phyloP scores from a whole-genome alignment of 2,329 filamentous ascomycete species.

The Bipolaris cookei region DNA sequence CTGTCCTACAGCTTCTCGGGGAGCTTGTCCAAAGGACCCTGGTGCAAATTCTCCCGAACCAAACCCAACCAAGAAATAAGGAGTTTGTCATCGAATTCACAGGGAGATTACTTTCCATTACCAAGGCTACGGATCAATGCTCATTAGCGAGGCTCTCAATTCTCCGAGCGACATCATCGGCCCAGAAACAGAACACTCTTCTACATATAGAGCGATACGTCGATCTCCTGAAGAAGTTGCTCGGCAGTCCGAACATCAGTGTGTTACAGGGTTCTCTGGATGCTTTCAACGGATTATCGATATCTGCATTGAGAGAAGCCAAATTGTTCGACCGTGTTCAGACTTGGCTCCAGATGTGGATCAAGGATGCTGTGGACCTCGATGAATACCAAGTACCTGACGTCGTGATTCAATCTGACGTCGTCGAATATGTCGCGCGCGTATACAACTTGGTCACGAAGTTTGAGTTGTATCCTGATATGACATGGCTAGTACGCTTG shows the following conservation, averaged over 20 bases:
- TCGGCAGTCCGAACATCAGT: constrained; percentile 20
- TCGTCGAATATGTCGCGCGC: constrained; percentile 28
- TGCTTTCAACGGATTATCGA: constrained; percentile 38
- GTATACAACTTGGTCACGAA: constrained; percentile 31
- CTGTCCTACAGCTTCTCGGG: constrained; percentile 32
- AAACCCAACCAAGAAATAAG: constrained; percentile 43
- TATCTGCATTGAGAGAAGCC: constrained; percentile 23
- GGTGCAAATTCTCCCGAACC: constrained; percentile 41
- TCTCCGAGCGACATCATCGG: constrained; percentile 33
- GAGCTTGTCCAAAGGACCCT: constrained; percentile 36
- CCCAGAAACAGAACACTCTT: constrained; percentile 30
- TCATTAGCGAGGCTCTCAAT: constrained; percentile 34
- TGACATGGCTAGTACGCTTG: constrained; percentile 30
- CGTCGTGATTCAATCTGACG: constrained; percentile 12
- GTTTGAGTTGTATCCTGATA: constrained; percentile 33
- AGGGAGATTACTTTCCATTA: constrained; percentile 25
- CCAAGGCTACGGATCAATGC: constrained; percentile 31
- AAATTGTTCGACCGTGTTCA: constrained; percentile 25
- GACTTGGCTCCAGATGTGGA: constrained; percentile 30
- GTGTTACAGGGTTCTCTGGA: constrained; percentile 30
- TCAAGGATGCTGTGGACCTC: constrained; percentile 28
- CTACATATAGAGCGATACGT: constrained; percentile 34
- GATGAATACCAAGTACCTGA: constrained; percentile 24
- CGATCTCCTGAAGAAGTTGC: constrained; percentile 27
- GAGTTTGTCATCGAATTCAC: constrained; percentile 39